Percentiles rank a stretch among this genome's conserved stretches.
These are phyloP conservation scores for Talaromyces islandicus DNA, from an alignment of 2,329 filamentous ascomycete species.

Conservation along the genomic window DNA sequence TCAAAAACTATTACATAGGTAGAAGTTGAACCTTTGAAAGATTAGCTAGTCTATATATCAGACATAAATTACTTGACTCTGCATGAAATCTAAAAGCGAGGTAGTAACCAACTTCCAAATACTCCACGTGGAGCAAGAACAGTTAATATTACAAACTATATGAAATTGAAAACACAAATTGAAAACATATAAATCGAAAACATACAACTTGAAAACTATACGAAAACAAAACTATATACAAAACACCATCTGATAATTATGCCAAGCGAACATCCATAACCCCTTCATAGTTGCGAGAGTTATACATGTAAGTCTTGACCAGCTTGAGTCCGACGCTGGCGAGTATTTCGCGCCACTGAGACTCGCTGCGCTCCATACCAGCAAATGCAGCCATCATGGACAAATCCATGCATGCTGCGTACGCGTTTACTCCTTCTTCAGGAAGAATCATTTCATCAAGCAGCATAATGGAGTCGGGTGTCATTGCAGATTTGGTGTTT, in stretches of 20 bases:
- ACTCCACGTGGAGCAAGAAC: neutral
- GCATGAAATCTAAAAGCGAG: neutral
- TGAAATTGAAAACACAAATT: too few relatives aligned
- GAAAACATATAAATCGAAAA: too few relatives aligned
- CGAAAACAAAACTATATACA: too few relatives aligned
- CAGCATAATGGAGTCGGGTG: conserved; percentile 28
- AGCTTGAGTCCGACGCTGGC: neutral
- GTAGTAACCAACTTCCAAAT: neutral
- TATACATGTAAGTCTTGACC: neutral
- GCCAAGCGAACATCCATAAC: neutral
- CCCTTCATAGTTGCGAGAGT: neutral
- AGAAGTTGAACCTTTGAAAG: neutral
- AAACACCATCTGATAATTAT: neutral
- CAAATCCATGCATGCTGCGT: conserved; percentile 27
- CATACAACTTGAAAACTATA: too few relatives aligned
- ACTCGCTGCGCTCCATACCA: conserved; percentile 25
- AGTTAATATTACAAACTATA: too few relatives aligned
- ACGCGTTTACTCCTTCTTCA: conserved; percentile 20
- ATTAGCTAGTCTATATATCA: neutral
- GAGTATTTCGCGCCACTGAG: conserved; percentile 23
- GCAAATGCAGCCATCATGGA: conserved; percentile 29
- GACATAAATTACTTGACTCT: neutral
- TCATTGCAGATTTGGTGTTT: conserved; percentile 1
- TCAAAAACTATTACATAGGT: too few relatives aligned
- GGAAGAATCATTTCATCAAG: conserved; percentile 38